Evolutionary conservation across 257 asterid genomes (phyloP).

Genomic region (Orobanche coerulescens): DNA sequence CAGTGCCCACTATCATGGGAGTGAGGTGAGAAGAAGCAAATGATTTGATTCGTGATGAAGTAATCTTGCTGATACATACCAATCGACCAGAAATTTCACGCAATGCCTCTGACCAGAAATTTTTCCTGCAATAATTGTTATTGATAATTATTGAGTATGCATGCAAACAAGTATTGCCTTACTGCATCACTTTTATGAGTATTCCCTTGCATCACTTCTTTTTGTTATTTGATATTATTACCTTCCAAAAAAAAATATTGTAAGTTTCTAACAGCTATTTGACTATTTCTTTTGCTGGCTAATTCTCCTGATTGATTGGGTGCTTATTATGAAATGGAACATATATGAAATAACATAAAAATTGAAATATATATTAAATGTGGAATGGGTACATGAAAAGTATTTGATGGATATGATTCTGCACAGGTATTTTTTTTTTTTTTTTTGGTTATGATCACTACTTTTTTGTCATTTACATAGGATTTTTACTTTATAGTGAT

Average conservation of each 20-base stretch:
- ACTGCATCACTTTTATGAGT: background rate
- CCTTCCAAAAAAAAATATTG: too few species aligned
- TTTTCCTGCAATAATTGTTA: background rate
- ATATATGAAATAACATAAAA: too few species aligned
- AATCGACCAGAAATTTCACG: conserved; percentile 99
- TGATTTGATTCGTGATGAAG: too few species aligned
- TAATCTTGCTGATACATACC: conserved; percentile 43
- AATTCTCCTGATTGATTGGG: background rate
- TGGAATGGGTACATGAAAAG: too few species aligned
- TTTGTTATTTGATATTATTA: background rate
- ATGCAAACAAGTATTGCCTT: conserved; percentile 4
- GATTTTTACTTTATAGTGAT: too few species aligned
- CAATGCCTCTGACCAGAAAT: conserved; percentile 94
- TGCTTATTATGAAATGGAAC: conserved; percentile 12
- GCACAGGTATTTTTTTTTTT: too few species aligned
- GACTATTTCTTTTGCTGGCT: background rate
- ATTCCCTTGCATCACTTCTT: background rate
- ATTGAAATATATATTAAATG: too few species aligned
- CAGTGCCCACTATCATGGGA: conserved; percentile 3
- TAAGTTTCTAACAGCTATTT: too few species aligned
- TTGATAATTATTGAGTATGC: background rate
- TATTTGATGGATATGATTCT: too few species aligned
- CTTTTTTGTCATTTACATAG: too few species aligned
- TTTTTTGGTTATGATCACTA: too few species aligned
- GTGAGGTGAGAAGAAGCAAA: background rate